These are phyloP conservation scores for Hypoxylon trugodes DNA, from an alignment of 495 filamentous ascomycete genomes.

Conservation along the genomic window DNA sequence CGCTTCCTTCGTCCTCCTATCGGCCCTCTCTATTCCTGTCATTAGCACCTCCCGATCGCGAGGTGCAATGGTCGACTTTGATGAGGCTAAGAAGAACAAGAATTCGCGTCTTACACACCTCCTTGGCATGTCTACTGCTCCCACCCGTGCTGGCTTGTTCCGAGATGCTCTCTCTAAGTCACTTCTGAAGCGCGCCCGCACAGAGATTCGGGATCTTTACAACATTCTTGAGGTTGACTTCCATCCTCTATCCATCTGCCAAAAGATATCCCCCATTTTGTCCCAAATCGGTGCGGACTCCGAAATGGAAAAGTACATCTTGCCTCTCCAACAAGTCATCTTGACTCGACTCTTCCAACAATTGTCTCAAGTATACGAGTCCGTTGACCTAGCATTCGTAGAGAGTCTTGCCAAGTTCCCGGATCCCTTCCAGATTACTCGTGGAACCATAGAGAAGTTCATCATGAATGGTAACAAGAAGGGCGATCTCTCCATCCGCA, in stretches of 20 bases:
- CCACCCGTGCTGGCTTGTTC: conserved; percentile 90
- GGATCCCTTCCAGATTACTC: conserved; percentile 92
- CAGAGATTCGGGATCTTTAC: conserved; percentile 95
- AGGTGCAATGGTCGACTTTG: conserved; percentile 93
- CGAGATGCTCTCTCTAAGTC: conserved; percentile 95
- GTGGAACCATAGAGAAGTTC: conserved; percentile 97
- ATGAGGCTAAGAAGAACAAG: conserved; percentile 98
- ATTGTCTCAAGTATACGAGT: conserved; percentile 98
- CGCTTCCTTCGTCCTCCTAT: conserved; percentile 95
- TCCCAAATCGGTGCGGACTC: conserved; percentile 91
- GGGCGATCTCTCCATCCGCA: conserved; percentile 94
- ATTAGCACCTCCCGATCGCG: conserved; percentile 98
- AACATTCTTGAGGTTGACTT: conserved; percentile 99
- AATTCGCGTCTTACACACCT: conserved; percentile 96
- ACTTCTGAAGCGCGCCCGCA: conserved; percentile 85
- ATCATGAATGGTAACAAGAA: conserved; percentile 99
- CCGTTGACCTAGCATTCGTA: conserved; percentile 93
- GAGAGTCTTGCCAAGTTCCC: conserved; percentile 95
- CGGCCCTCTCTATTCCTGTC: conserved; percentile 94
- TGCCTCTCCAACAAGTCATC: conserved; percentile 96
- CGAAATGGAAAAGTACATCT: conserved; percentile 96
- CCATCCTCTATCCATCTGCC: conserved; percentile 97
- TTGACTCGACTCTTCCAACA: conserved; percentile 98
- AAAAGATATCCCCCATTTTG: conserved; percentile 97
- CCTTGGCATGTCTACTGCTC: conserved; percentile 87